Percentiles rank a stretch among this genome's conserved stretches.
Evolutionary conservation across 352 stramenopile genomes (phyloP).

Genomic region (Phytophthora melonis): DNA sequence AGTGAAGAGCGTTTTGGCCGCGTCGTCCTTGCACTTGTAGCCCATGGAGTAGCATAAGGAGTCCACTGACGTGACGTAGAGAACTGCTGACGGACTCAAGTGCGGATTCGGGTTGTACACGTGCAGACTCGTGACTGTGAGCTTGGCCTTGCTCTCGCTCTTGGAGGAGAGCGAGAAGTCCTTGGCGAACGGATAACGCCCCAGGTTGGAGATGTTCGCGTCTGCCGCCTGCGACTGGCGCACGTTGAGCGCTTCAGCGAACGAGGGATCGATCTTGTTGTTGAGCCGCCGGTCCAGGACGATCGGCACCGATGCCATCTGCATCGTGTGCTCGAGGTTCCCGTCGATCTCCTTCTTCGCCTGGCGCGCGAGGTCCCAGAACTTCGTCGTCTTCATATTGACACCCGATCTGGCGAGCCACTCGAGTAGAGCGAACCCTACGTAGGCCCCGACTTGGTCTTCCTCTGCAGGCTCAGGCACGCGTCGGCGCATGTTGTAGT

Average conservation of each 20-base stretch:
- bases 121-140: conserved; percentile 36
- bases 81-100: conserved; percentile 27
- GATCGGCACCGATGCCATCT: conserved; percentile 21
- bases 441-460: conserved; percentile 44
- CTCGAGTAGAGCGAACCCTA: conserved; percentile 27
- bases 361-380: conserved; percentile 58
- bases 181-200: conserved; percentile 32
- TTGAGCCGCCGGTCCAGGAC: conserved; percentile 30
- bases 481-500: conserved; percentile 60
- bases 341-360: conserved; percentile 39
- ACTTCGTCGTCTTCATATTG: conserved; percentile 32
- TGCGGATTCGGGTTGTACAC: conserved; percentile 40
- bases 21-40: conserved; percentile 42
- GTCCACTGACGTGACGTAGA: conserved; percentile 39
- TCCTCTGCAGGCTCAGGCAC: conserved; percentile 35
- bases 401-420: conserved; percentile 32
- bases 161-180: conserved; percentile 13
- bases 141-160: not conserved
- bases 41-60: conserved; percentile 40
- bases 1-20: conserved; percentile 26
- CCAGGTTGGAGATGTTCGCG: conserved; percentile 37
- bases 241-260: conserved; percentile 27
- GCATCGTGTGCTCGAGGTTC: conserved; percentile 14
- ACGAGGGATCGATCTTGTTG: conserved; percentile 21
- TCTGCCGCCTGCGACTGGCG: conserved; percentile 29